A percentile compares a stretch with the other conserved stretches of the same genome.
Conservation (phyloP, 306 rosid genomes). For the Myrica gale region DNA sequence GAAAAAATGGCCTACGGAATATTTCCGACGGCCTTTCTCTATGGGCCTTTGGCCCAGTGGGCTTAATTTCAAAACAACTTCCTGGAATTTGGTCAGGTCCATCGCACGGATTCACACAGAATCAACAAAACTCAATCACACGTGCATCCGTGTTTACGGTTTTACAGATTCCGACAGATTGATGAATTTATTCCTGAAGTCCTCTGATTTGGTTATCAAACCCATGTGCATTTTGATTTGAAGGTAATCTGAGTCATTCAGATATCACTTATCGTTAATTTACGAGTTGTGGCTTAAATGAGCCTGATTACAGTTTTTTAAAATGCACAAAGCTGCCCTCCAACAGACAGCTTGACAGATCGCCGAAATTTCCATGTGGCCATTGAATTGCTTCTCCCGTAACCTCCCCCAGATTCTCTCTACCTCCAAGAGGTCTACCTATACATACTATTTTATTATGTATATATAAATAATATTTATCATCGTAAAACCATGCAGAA, state of each 20-base stretch:
- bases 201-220: too few species aligned
- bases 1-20: too few species aligned
- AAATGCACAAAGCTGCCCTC: background rate
- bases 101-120: background rate
- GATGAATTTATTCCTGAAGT: conserved; percentile 38
- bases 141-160: conserved; percentile 49
- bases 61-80: too few species aligned
- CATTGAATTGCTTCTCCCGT: conserved; percentile 16
- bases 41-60: too few species aligned
- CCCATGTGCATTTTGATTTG: conserved; percentile 53
- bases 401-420: conserved; percentile 24
- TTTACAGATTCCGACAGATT: conserved; percentile 6
- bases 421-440: conserved; percentile 2
- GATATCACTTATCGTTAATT: too few species aligned
- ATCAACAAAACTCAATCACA: conserved; percentile 24
- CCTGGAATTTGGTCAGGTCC: background rate
- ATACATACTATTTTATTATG: background rate
- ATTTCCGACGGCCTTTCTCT: too few species aligned
- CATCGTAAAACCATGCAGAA: background rate
- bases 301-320: background rate
- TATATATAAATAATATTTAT: background rate
- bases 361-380: conserved; percentile 37
- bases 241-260: too few species aligned
- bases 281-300: too few species aligned
- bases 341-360: conserved; percentile 24